Base-by-base conservation (phyloP, 768 basidiomycete genomes). In the Pleurotus tuoliensis region DNA sequence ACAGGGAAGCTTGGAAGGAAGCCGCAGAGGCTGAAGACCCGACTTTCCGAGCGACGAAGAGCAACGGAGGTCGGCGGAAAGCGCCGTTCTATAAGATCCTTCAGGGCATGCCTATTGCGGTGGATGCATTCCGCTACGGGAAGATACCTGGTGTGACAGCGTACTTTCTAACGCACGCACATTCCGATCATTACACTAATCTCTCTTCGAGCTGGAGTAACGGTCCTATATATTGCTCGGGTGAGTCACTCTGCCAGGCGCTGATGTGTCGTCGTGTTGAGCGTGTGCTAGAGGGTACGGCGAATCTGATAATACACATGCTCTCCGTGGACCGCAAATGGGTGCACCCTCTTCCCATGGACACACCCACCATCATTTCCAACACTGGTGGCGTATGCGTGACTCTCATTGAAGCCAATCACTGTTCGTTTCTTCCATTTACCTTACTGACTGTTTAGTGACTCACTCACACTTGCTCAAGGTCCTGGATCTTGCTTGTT, bases 371-470 rank as follows among this genome's bases (percentile, higher is more conserved):
- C 0, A 67, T 83, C 34, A 78, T 97, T 55, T 92, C 96, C 0
- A 72, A 90, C 61, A 92, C 93, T 0, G 83, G 84, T 24, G 94
- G 94, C 2, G 92, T 98, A 37, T 76, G 73, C 38, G 95, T 98
- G 4, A 98, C 94, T 1, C 82, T 95, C 40, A 93, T 99, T n/a
- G 92, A 97, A 64, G 97, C 96, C 8, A 98, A 99, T 68, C 97
- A 98, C 66, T 98, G 96, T 69, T n/a, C 13, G 58, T 56, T 45
- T 16, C n/a, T 7, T n/a, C 24, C 45, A 18, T 41, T 41, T 44
- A 30, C 30, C 24, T 16, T 11, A 9, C 6, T 15, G 7, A 39
- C 15, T 30, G 24, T 34, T 34, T 50, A 34, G 24, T 41, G 24
- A 25, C 25, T 44, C 2, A 25, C 25, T 44, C 2, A 2, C 20